Evolutionary conservation across 805 yeast species (phyloP).

Genomic region (Teunomyces pallodes): DNA sequence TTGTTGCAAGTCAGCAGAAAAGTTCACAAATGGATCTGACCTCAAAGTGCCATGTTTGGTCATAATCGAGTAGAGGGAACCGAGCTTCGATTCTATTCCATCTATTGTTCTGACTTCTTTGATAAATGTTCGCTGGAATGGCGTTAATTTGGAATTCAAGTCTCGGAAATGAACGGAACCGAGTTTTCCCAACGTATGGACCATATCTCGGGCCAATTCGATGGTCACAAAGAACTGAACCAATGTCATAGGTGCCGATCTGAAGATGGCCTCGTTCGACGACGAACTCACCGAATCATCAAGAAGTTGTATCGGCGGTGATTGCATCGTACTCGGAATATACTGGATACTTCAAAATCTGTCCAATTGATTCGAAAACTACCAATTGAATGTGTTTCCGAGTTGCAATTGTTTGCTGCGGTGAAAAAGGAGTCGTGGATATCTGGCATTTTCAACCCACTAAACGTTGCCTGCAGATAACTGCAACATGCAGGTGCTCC

Average conservation of each 20-base stretch:
- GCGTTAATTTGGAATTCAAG: slow-evolving; percentile 46
- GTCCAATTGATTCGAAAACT: background rate
- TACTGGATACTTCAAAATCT: background rate
- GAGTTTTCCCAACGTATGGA: slow-evolving; percentile 33
- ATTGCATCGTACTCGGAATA: background rate
- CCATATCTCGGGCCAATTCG: slow-evolving; percentile 44
- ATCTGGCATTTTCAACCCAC: slow-evolving; percentile 4
- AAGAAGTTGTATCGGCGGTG: slow-evolving; percentile 4
- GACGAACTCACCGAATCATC: background rate
- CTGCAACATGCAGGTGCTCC: background rate
- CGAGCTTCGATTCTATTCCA: slow-evolving; percentile 28
- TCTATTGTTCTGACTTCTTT: slow-evolving; percentile 40
- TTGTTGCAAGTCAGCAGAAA: slow-evolving; percentile 52
- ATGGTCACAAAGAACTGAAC: slow-evolving; percentile 48
- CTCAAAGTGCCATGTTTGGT: slow-evolving; percentile 25
- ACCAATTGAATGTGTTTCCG: background rate
- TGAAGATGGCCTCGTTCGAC: slow-evolving; percentile 35
- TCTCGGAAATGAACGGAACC: slow-evolving; percentile 46
- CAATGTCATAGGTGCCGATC: slow-evolving; percentile 49
- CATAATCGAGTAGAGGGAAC: slow-evolving; percentile 27
- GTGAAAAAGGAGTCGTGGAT: slow-evolving; percentile 4
- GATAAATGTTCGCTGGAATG: slow-evolving; percentile 47
- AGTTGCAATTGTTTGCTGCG: slow-evolving; percentile 1
- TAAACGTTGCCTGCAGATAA: background rate
- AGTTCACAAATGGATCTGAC: slow-evolving; percentile 23